phyloP scores from a whole-genome alignment of 176 grass and related monocot genomes.

The Otatea glauca region DNA sequence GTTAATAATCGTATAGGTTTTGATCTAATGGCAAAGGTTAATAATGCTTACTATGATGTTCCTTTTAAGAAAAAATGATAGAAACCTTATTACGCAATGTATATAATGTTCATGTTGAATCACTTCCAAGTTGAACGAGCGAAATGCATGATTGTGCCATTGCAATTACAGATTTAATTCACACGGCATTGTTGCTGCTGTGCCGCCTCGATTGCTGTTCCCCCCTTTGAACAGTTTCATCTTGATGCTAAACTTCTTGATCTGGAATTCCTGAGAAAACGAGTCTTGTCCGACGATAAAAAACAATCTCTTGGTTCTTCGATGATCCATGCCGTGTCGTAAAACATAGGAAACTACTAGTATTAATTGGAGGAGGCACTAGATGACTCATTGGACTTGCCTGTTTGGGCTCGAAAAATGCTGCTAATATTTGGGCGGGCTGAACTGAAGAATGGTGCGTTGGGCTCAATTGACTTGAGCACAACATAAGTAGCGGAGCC shows the following conservation, averaged over 20 bases:
- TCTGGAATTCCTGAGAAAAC: neutral
- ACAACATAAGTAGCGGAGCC: neutral
- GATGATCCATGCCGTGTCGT: neutral
- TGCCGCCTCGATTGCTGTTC: neutral
- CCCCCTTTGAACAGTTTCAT: neutral
- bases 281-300: neutral
- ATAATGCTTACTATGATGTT: neutral
- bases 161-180: neutral
- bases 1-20: neutral
- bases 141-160: neutral
- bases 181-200: neutral
- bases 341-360: neutral
- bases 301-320: neutral
- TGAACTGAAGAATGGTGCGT: neutral
- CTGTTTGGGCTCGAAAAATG: neutral
- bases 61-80: no score
- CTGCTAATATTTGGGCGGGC: neutral
- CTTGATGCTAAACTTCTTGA: neutral
- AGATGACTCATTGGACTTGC: neutral
- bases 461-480: neutral
- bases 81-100: neutral
- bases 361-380: neutral
- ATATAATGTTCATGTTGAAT: neutral
- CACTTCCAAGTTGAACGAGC: neutral
- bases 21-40: neutral